Evolutionary conservation across 495 filamentous ascomycete species (phyloP).

Genomic region (Neurospora tetraspora): DNA sequence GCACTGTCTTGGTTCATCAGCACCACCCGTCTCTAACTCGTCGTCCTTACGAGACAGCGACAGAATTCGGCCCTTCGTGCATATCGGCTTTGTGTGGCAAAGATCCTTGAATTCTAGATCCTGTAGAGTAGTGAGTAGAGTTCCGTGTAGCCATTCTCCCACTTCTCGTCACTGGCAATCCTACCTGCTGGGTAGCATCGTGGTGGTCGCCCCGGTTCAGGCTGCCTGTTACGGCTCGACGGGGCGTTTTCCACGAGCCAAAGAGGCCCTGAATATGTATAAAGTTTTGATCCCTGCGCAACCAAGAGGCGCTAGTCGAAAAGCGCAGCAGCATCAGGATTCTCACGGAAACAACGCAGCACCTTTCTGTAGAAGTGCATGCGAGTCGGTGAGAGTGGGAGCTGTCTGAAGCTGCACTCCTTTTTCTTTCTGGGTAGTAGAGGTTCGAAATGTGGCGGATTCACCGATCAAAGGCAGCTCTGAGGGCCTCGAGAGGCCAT

Average conservation of each 20-base stretch:
- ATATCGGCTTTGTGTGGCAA: neutral
- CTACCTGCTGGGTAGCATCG: neutral
- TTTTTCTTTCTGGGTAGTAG: neutral
- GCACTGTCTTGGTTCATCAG: neutral
- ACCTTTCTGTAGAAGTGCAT: neutral
- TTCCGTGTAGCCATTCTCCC: neutral
- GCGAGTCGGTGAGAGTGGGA: neutral
- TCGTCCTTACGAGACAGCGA: neutral
- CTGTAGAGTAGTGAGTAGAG: neutral
- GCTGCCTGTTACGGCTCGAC: neutral
- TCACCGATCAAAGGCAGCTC: neutral
- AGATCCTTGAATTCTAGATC: neutral
- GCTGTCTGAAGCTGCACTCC: neutral
- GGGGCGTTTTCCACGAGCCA: neutral
- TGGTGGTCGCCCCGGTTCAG: neutral
- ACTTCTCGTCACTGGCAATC: neutral
- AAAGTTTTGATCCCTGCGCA: slow-evolving; percentile 3
- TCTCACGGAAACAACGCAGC: neutral
- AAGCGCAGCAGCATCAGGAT: neutral
- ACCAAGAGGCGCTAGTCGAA: neutral
- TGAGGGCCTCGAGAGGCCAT: too few species aligned
- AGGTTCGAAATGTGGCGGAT: neutral
- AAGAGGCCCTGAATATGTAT: neutral
- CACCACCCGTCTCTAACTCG: neutral
- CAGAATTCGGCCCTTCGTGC: neutral